Percentiles rank a stretch among this genome's conserved stretches.
These are phyloP conservation scores for Albugo candida DNA, from an alignment of 352 stramenopile genomes.

Conservation along the genomic window DNA sequence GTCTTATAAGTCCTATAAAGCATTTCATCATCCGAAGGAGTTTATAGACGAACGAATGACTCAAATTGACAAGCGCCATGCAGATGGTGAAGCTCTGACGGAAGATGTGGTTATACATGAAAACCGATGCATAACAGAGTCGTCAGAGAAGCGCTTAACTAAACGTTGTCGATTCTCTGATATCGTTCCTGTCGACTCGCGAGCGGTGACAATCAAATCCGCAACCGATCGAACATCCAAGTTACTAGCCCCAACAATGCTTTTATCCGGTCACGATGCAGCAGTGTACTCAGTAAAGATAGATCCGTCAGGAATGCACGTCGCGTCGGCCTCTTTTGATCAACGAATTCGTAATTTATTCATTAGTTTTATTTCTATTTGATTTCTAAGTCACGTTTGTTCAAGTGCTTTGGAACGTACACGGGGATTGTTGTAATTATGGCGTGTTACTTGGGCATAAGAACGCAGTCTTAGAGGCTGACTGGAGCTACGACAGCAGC, in stretches of 20 bases:
- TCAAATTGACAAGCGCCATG: too few relatives aligned
- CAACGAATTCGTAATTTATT: slow-evolving; percentile 27
- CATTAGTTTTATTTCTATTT: neutral
- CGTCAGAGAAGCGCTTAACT: slow-evolving; percentile 15
- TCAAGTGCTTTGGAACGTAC: slow-evolving; percentile 79
- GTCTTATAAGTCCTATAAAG: too few relatives aligned
- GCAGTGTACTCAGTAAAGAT: slow-evolving; percentile 68
- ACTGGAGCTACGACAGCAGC: slow-evolving; percentile 80
- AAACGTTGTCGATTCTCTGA: slow-evolving; percentile 53
- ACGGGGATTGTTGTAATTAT: slow-evolving; percentile 84
- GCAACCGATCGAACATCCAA: slow-evolving; percentile 40
- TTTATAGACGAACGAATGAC: too few relatives aligned
- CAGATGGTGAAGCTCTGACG: too few relatives aligned
- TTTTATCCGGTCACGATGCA: slow-evolving; percentile 54
- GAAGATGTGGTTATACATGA: too few relatives aligned
- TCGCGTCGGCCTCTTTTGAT: slow-evolving; percentile 53
- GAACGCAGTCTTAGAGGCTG: slow-evolving; percentile 87
- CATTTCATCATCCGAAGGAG: too few relatives aligned
- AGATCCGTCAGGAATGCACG: slow-evolving; percentile 43
- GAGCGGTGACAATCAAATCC: slow-evolving; percentile 30
- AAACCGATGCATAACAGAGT: too few relatives aligned
- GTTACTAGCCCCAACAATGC: slow-evolving; percentile 51
- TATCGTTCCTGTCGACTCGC: slow-evolving; percentile 44
- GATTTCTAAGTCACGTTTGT: neutral
- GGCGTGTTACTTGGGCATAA: slow-evolving; percentile 88